A percentile compares a stretch with the other conserved stretches of the same genome.
These are phyloP conservation scores for Thielaviopsis populi DNA, from an alignment of 2,329 filamentous ascomycete genomes.

Conservation along the genomic window DNA sequence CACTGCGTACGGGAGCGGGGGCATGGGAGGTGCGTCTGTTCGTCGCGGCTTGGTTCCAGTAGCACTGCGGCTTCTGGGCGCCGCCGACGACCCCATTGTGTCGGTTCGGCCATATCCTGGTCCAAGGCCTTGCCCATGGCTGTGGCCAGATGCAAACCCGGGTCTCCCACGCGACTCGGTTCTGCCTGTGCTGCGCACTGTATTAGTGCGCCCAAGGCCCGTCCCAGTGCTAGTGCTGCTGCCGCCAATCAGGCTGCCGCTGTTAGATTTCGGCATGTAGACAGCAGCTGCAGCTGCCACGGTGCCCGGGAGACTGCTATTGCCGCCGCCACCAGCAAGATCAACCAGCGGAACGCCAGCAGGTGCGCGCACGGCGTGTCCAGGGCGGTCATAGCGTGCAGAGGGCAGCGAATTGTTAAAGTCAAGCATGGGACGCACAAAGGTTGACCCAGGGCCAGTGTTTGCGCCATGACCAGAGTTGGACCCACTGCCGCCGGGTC, in stretches of 20 bases:
- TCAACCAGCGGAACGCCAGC: slow-evolving; percentile 33
- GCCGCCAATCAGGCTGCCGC: not conserved
- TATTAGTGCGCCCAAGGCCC: slow-evolving; percentile 10
- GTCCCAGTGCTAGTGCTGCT: slow-evolving; percentile 5
- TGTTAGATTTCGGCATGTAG: slow-evolving; percentile 1
- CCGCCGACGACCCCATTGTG: not conserved
- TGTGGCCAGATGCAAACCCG: not conserved
- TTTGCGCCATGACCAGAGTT: slow-evolving; percentile 18
- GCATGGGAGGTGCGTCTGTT: slow-evolving; percentile 12
- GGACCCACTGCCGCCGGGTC: slow-evolving; percentile 19
- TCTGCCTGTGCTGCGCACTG: slow-evolving; percentile 10
- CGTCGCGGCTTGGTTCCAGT: not conserved
- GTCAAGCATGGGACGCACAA: slow-evolving; percentile 38
- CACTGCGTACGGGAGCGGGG: slow-evolving; percentile 13
- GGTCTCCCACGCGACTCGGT: slow-evolving; percentile 10
- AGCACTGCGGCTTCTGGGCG: not conserved
- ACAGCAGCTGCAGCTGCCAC: slow-evolving; percentile 1
- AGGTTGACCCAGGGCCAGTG: not conserved
- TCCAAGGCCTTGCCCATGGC: not conserved
- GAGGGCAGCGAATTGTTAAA: slow-evolving; percentile 45
- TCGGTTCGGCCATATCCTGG: not conserved
- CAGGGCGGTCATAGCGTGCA: slow-evolving; percentile 42
- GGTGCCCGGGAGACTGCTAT: not conserved
- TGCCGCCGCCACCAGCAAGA: slow-evolving; percentile 24
- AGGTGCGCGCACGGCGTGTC: slow-evolving; percentile 31